Evolutionary conservation across 2,329 filamentous ascomycete genomes (phyloP).

Genomic region (Metarhizium album): DNA sequence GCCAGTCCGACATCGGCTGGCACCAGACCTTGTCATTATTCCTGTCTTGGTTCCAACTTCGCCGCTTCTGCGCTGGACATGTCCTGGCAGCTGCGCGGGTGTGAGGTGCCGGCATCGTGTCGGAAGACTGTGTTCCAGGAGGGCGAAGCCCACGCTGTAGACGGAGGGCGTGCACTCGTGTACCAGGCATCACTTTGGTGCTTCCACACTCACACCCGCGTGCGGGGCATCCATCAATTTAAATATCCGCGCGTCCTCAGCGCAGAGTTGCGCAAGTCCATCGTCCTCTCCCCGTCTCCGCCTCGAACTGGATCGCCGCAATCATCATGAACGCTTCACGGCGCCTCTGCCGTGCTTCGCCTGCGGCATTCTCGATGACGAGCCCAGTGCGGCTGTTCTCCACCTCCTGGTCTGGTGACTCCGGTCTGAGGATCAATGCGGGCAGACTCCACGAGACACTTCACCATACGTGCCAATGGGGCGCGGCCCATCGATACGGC

Average conservation of each 20-base stretch:
- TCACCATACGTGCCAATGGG: constrained; percentile 24
- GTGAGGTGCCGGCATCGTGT: not conserved
- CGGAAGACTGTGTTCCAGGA: not conserved
- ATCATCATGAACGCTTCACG: not conserved
- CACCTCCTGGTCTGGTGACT: not conserved
- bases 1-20: no score
- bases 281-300: not conserved
- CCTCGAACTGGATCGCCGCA: not conserved
- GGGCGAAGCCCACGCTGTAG: not conserved
- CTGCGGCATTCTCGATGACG: not conserved
- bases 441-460: constrained; percentile 18
- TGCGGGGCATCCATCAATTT: not conserved
- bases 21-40: no score
- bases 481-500: constrained; percentile 18
- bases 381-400: not conserved
- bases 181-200: no score
- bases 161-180: not conserved
- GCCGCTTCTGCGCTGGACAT: no score
- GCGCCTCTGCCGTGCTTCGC: not conserved
- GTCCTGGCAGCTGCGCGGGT: not conserved
- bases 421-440: constrained; percentile 17
- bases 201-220: no score
- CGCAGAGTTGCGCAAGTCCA: not conserved
- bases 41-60: no score
- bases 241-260: not conserved